Evolutionary conservation across 331 rosid genomes (phyloP).

Genomic region (Malus hybrid): DNA sequence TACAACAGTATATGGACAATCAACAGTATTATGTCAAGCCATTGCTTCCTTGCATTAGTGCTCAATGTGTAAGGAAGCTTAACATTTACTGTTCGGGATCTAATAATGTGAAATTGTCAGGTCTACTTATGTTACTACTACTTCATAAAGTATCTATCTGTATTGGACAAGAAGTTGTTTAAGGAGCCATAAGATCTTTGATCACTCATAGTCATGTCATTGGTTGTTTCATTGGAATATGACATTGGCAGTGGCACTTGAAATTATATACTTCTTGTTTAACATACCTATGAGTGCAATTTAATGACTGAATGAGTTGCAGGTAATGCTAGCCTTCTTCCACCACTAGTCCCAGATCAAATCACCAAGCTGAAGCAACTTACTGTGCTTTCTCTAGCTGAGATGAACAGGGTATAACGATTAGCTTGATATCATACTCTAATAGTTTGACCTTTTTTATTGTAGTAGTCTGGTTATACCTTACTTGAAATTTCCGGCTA

Average conservation of each 20-base stretch:
- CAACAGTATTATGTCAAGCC: background rate
- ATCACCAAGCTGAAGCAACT: conserved; percentile 22
- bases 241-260: background rate
- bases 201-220: background rate
- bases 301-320: background rate
- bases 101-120: background rate
- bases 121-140: background rate
- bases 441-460: background rate
- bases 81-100: background rate
- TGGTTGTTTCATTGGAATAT: background rate
- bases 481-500: background rate
- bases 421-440: background rate
- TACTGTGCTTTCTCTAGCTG: conserved; percentile 21
- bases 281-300: background rate
- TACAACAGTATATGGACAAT: background rate
- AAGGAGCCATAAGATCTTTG: background rate
- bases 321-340: conserved; percentile 23
- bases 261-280: background rate
- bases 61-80: background rate
- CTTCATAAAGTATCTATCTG: background rate
- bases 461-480: background rate
- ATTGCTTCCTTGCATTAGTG: background rate
- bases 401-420: conserved; percentile 10
- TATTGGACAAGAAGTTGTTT: background rate
- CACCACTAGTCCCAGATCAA: conserved; percentile 11